Evolutionary conservation across 2,329 filamentous ascomycete genomes (phyloP).

Genomic region (Lecanosticta acicola): DNA sequence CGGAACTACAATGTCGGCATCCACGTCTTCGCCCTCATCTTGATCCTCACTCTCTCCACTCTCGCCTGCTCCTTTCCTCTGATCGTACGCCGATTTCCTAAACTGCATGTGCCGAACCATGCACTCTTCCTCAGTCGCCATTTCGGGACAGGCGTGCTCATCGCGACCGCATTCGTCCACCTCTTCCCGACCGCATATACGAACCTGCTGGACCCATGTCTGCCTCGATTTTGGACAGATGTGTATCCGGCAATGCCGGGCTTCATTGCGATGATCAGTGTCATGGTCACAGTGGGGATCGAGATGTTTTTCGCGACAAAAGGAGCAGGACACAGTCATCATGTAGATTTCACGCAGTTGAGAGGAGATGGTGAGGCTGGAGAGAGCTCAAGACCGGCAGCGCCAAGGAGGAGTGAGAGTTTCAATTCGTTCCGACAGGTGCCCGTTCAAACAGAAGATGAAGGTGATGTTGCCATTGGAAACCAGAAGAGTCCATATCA

Average conservation of each 20-base stretch:
- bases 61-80: constrained; percentile 58
- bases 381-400: constrained; percentile 11
- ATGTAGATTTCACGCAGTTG: constrained; percentile 33
- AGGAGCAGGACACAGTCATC: constrained; percentile 56
- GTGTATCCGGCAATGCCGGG: constrained; percentile 76
- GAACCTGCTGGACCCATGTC: constrained; percentile 57
- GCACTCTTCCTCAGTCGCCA: constrained; percentile 57
- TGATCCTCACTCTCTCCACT: constrained; percentile 53
- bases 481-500: constrained; percentile 19
- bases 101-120: constrained; percentile 53
- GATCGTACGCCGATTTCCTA: constrained; percentile 54
- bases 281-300: constrained; percentile 74
- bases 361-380: constrained; percentile 17
- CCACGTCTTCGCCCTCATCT: constrained; percentile 54
- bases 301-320: constrained; percentile 83
- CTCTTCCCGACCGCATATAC: constrained; percentile 59
- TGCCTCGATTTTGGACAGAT: constrained; percentile 72
- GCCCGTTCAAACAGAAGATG: constrained; percentile 12
- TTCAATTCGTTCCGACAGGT: constrained; percentile 26
- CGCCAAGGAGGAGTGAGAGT: constrained; percentile 20
- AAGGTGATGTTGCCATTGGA: constrained; percentile 14
- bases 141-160: constrained; percentile 53
- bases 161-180: constrained; percentile 54
- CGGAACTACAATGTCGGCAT: constrained; percentile 51
- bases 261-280: constrained; percentile 73